phyloP scores from a whole-genome alignment of 2,329 filamentous ascomycete genomes.

The Myriangium duriaei region DNA sequence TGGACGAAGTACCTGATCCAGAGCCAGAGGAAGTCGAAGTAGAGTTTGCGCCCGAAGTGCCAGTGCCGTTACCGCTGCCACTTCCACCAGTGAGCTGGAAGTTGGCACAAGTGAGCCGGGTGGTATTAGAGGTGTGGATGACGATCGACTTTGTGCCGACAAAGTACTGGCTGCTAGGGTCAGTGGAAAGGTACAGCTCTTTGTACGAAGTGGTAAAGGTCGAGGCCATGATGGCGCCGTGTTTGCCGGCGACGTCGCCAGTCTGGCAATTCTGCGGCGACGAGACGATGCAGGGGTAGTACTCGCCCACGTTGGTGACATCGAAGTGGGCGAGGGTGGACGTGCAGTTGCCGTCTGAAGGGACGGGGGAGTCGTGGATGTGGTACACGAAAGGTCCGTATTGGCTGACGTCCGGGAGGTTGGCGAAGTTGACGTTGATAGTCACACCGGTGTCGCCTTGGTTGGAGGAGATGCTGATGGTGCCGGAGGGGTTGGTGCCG shows the following conservation, averaged over 20 bases:
- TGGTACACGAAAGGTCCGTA: constrained; percentile 43
- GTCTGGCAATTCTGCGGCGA: constrained; percentile 56
- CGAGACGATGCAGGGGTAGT: constrained; percentile 44
- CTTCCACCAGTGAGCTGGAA: not conserved
- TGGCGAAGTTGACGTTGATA: constrained; percentile 10
- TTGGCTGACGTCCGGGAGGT: constrained; percentile 9
- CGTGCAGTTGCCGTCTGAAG: constrained; percentile 58
- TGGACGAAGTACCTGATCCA: constrained; percentile 2
- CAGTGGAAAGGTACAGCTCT: constrained; percentile 47
- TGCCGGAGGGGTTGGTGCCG: constrained; percentile 11
- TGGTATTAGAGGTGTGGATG: constrained; percentile 19
- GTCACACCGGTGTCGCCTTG: constrained; percentile 8
- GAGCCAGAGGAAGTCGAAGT: constrained; percentile 7
- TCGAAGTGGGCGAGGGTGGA: constrained; percentile 56
- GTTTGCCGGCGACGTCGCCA: constrained; percentile 65
- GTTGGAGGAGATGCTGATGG: constrained; percentile 6
- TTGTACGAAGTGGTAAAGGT: constrained; percentile 30
- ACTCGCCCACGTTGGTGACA: constrained; percentile 53
- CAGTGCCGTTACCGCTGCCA: not conserved
- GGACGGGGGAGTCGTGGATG: constrained; percentile 55
- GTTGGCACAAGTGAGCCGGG: constrained; percentile 9
- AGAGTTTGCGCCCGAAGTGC: not conserved
- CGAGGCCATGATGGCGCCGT: constrained; percentile 43
- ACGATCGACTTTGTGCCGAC: constrained; percentile 31
- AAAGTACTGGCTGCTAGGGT: constrained; percentile 41